These are phyloP conservation scores for Aegilops bicornis DNA, from an alignment of 176 grass and related monocot species.

Conservation along the genomic window DNA sequence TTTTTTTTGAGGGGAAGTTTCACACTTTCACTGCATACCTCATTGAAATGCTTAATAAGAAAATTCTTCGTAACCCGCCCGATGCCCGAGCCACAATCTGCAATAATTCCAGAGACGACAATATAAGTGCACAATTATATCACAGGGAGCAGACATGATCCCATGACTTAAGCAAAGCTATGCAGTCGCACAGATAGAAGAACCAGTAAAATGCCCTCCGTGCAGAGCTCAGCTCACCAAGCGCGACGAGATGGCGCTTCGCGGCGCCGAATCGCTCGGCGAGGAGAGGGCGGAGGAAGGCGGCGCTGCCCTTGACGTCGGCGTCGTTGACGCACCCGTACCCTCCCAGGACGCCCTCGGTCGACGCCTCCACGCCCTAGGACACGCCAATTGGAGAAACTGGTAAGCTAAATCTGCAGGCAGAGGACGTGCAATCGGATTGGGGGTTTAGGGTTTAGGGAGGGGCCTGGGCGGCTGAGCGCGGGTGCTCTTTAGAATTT, in stretches of 20 bases:
- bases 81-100: slow-evolving; percentile 97
- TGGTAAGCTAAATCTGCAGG: slow-evolving; percentile 9
- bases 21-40: slow-evolving; percentile 40
- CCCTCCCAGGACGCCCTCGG: slow-evolving; percentile 87
- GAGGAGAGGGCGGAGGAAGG: slow-evolving; percentile 75
- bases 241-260: slow-evolving; percentile 67
- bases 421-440: background rate
- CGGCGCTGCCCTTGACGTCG: slow-evolving; percentile 90
- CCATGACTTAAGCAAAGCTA: background rate
- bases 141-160: background rate
- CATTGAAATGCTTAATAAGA: slow-evolving; percentile 83
- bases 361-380: slow-evolving; percentile 88
- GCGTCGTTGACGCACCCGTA: slow-evolving; percentile 86
- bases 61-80: slow-evolving; percentile 94
- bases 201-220: background rate
- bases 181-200: background rate
- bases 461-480: background rate
- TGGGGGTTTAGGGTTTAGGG: slow-evolving; percentile 34
- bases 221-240: slow-evolving; percentile 43
- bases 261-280: slow-evolving; percentile 54
- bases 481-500: slow-evolving; percentile 44
- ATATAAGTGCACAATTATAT: background rate
- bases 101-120: background rate
- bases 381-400: slow-evolving; percentile 22
- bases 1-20: too few relatives aligned